A percentile compares a stretch with the other conserved stretches of the same genome.
Conservation (phyloP, 2,329 filamentous ascomycete species). For the Fusarium sp. region DNA sequence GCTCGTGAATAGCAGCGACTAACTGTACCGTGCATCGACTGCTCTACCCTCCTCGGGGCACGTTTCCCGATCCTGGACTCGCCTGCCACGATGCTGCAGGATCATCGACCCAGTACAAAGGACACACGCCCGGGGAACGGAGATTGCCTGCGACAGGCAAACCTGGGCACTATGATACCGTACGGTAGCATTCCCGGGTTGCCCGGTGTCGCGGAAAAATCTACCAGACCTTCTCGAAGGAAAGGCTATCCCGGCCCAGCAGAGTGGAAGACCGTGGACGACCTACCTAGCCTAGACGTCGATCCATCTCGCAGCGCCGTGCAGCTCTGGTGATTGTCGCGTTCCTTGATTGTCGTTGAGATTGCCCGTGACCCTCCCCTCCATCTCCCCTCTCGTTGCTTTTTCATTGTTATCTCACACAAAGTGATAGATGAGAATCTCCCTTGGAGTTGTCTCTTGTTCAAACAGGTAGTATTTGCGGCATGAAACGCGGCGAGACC, state of each 20-base stretch:
- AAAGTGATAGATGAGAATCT: slow-evolving; percentile 31
- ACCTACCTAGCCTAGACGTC: slow-evolving; percentile 37
- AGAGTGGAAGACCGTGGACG: slow-evolving; percentile 32
- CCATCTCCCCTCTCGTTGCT: slow-evolving; percentile 32
- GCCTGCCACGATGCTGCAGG: slow-evolving; percentile 29
- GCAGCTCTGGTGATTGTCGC: slow-evolving; percentile 19
- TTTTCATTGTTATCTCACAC: slow-evolving; percentile 24
- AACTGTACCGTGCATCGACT: slow-evolving; percentile 11
- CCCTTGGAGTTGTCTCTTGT: slow-evolving; percentile 26
- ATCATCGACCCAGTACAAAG: slow-evolving; percentile 44
- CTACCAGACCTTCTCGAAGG: slow-evolving; percentile 44
- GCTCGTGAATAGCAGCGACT: slow-evolving; percentile 20
- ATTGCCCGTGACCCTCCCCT: slow-evolving; percentile 2
- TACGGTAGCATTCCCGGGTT: slow-evolving; percentile 38
- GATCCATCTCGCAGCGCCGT: slow-evolving; percentile 41
- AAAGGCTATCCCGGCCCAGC: slow-evolving; percentile 44
- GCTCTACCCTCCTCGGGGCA: slow-evolving; percentile 19
- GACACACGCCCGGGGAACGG: slow-evolving; percentile 39
- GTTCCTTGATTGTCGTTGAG: slow-evolving; percentile 4
- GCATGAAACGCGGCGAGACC: slow-evolving; percentile 40
- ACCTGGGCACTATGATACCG: slow-evolving; percentile 24
- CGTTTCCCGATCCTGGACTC: slow-evolving; percentile 30
- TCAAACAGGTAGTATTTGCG: slow-evolving; percentile 17
- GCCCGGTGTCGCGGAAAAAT: slow-evolving; percentile 36
- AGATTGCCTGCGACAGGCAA: slow-evolving; percentile 37